These are phyloP conservation scores for Trichoderma semiorbis DNA, from an alignment of 2,329 filamentous ascomycete genomes.

Conservation along the genomic window DNA sequence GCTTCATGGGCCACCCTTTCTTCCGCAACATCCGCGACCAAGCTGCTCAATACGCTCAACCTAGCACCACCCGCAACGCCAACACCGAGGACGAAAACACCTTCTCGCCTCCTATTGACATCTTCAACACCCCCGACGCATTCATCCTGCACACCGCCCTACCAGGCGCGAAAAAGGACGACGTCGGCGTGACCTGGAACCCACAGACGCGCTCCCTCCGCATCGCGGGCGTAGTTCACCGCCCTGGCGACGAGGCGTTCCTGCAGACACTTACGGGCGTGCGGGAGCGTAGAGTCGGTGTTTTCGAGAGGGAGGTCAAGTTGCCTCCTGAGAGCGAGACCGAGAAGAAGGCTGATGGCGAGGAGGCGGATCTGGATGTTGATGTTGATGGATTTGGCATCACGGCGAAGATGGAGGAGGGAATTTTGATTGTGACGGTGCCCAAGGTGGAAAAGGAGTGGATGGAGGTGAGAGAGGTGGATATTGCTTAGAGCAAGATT, in stretches of 20 bases:
- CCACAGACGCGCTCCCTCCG: constrained; percentile 62
- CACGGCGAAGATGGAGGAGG: constrained; percentile 73
- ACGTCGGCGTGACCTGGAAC: constrained; percentile 74
- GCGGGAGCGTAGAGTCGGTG: constrained; percentile 64
- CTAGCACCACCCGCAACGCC: neutral
- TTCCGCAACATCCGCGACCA: constrained; percentile 42
- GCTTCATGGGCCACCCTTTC: constrained; percentile 41
- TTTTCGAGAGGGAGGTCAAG: constrained; percentile 68
- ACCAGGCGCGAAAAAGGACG: constrained; percentile 75
- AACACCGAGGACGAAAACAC: constrained; percentile 30
- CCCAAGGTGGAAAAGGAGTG: constrained; percentile 68
- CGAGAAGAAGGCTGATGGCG: constrained; percentile 15
- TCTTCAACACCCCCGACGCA: constrained; percentile 64
- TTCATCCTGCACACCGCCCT: constrained; percentile 73
- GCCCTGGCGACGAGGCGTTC: constrained; percentile 68
- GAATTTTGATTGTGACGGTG: constrained; percentile 71
- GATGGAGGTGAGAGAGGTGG: constrained; percentile 60
- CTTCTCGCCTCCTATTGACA: constrained; percentile 66
- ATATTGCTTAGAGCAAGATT: constrained; percentile 37
- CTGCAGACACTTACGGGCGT: constrained; percentile 59
- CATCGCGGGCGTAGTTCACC: constrained; percentile 69
- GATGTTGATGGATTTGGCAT: constrained; percentile 66
- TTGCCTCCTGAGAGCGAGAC: constrained; percentile 45
- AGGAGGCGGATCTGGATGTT: constrained; percentile 41
- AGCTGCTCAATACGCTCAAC: constrained; percentile 27